These are phyloP conservation scores for Cruciata laevipes DNA, from an alignment of 257 asterid genomes.

Conservation along the genomic window DNA sequence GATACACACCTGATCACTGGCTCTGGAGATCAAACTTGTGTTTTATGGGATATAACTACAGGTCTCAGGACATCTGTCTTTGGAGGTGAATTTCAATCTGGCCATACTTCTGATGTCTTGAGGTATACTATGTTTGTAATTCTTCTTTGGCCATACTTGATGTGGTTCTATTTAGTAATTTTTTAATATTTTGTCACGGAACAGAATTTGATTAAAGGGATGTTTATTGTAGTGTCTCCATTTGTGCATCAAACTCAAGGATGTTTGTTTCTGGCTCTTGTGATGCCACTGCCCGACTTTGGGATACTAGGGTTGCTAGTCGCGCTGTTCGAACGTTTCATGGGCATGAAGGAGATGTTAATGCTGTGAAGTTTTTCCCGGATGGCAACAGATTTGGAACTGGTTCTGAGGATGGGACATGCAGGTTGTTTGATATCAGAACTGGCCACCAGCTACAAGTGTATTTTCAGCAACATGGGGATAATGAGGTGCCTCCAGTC, in stretches of 20 bases:
- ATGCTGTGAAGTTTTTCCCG: conserved; percentile 84
- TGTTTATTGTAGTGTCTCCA: conserved; percentile 54
- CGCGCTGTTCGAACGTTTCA: conserved; percentile 88
- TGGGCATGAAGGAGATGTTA: conserved; percentile 93
- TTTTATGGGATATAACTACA: conserved; percentile 94
- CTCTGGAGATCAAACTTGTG: conserved; percentile 96
- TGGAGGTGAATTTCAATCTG: conserved; percentile 98
- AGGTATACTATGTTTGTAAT: conserved; percentile 38
- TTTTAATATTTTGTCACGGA: neutral
- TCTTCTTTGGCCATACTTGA: conserved; percentile 10
- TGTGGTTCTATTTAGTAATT: conserved; percentile 38
- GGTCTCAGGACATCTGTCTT: conserved; percentile 88
- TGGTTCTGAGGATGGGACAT: conserved; percentile 91
- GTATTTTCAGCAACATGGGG: conserved; percentile 64
- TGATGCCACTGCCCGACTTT: conserved; percentile 85
- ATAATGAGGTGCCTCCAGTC: conserved; percentile 58
- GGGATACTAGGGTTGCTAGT: conserved; percentile 99
- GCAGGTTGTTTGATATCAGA: conserved; percentile 87
- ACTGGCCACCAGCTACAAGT: conserved; percentile 98
- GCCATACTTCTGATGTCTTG: conserved; percentile 82
- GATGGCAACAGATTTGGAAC: conserved; percentile 94
- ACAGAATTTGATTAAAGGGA: neutral
- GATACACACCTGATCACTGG: conserved; percentile 83
- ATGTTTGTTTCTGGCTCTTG: conserved; percentile 96
- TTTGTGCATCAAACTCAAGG: conserved; percentile 65